Conservation (phyloP, 139 green algal species). For the Micractinium conductrix region DNA sequence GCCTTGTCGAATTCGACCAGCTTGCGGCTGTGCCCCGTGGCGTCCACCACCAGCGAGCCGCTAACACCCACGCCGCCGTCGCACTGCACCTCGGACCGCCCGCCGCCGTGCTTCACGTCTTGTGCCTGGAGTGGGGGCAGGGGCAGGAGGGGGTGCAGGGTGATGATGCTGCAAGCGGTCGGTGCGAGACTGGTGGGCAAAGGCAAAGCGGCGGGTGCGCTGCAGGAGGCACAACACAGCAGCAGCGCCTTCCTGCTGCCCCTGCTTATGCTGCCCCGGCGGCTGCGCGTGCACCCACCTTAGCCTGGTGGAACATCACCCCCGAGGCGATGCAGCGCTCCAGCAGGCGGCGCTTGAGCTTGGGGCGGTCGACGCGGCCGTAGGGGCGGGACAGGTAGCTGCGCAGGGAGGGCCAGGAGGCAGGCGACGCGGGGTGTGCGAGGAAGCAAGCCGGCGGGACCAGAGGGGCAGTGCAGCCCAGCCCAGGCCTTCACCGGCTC, state of each 20-base stretch:
- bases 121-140: slow-evolving; percentile 19
- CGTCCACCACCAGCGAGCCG: slow-evolving; percentile 85
- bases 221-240: background rate
- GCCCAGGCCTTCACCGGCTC: no score
- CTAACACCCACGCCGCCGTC: slow-evolving; percentile 53
- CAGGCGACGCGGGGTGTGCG: no score
- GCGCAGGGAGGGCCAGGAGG: no score
- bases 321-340: slow-evolving; percentile 64
- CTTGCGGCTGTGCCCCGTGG: slow-evolving; percentile 87
- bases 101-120: slow-evolving; percentile 65
- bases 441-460: no score
- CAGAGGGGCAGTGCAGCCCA: no score
- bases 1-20: slow-evolving; percentile 91
- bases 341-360: slow-evolving; percentile 92
- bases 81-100: slow-evolving; percentile 65
- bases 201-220: no score
- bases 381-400: slow-evolving; percentile 90
- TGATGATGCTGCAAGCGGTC: background rate
- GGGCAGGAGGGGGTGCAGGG: background rate
- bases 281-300: slow-evolving; percentile 6
- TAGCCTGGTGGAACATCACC: slow-evolving; percentile 11
- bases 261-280: background rate
- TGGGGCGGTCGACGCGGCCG: slow-evolving; percentile 87
- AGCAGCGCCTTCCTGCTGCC: background rate
- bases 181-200: background rate